phyloP scores from a whole-genome alignment of 2,329 filamentous ascomycete species.

The Ophiosphaerella narmari region DNA sequence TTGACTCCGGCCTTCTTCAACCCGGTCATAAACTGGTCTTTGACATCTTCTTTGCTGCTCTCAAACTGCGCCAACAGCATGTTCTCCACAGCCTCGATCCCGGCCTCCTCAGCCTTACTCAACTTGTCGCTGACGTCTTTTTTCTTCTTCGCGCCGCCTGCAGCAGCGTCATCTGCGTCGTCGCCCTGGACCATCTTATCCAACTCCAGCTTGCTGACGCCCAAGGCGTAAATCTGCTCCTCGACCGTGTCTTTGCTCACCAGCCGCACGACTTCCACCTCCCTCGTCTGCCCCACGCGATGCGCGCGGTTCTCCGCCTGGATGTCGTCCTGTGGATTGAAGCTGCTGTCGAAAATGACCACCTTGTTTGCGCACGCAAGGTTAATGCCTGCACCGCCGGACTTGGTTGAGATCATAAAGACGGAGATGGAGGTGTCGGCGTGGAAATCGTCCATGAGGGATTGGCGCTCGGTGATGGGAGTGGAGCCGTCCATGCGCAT shows the following conservation, averaged over 20 bases:
- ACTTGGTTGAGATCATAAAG: constrained; percentile 90
- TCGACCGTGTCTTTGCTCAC: constrained; percentile 84
- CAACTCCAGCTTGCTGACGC: constrained; percentile 89
- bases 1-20: constrained; percentile 50
- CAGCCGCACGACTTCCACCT: constrained; percentile 87
- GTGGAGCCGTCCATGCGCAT: constrained; percentile 87
- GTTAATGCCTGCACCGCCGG: constrained; percentile 96
- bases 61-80: constrained; percentile 47
- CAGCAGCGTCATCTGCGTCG: constrained; percentile 49
- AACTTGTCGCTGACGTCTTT: constrained; percentile 32
- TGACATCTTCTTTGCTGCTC: constrained; percentile 38
- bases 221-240: constrained; percentile 88
- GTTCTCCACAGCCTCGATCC: constrained; percentile 44
- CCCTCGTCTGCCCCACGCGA: constrained; percentile 85
- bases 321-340: constrained; percentile 98
- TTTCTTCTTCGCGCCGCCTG: constrained; percentile 23
- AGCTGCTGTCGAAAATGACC: constrained; percentile 94
- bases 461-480: constrained; percentile 79
- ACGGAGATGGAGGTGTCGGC: constrained; percentile 76
- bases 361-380: constrained; percentile 95
- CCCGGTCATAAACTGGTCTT: constrained; percentile 48
- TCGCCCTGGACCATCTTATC: constrained; percentile 74
- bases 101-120: constrained; percentile 40
- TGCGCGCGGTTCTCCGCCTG: constrained; percentile 97
- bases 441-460: constrained; percentile 86